Base-by-base conservation (phyloP, 805 yeast species). In the Lipomyces chichibuensis region DNA sequence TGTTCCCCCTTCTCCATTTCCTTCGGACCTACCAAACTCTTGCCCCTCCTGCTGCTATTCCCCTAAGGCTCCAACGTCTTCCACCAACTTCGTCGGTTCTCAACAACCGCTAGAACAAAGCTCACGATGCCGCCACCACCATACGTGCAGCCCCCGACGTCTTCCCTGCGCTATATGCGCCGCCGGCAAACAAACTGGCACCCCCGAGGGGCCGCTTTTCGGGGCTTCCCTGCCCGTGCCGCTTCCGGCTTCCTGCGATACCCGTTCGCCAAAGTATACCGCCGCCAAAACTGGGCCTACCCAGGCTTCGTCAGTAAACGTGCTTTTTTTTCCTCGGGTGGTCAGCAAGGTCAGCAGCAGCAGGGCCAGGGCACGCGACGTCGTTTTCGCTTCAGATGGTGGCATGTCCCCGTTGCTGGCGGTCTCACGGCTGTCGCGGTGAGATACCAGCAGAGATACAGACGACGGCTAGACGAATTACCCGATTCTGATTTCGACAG, bases 371-470 rank as follows among this genome's bases (percentile, higher is more conserved):
- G 33, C n/a, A 52, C 33, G 4, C 65, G 66, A n/a, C 60, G 65
- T 13, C 56, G 67, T 39, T 60, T 59, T 58, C 56, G 69, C 20
- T 57, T 65, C 39, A 51, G 71, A n/a, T 69, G 71, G 71, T 69
- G 71, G 71, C 71, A 69, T 55, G 69, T 69, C 52, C 71, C 71
- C 2, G 69, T 67, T 57, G 69, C 71, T 13, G 71, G 70, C 35
- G 71, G 71, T 5, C 54, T 69, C 33, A 60, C 69, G n/a, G 71
- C 65, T 33, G 71, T 61, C 25, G 32, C 35, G 11, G 64, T 61
- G 52, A 62, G 59, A 56, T 56, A 59, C 52, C 60, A 63, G 29
- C 61, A 65, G 59, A 63, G 71, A 23, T 64, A 64, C 57, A 57
- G 60, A 14, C 57, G 39, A 14, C 37, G 37, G 25, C 53, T 25